A percentile compares a stretch with the other conserved stretches of the same genome.
Conservation (phyloP, 768 basidiomycete species). For the Guyanaporus albipodus region DNA sequence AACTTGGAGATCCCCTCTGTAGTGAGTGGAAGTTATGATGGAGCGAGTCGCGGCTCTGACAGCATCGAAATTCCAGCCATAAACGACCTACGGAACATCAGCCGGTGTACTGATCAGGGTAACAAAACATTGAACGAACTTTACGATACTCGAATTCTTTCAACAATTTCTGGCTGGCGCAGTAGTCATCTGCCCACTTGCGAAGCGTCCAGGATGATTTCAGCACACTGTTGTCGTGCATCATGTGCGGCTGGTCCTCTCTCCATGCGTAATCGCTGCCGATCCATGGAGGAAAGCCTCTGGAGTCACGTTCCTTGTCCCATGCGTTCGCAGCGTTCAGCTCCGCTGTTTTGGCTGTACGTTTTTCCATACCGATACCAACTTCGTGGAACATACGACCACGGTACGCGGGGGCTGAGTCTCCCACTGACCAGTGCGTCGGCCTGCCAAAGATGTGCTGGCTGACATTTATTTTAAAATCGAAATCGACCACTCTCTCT, state of each 20-base stretch:
- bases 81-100: constrained; percentile 44
- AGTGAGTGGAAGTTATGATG: constrained; percentile 38
- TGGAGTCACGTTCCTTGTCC: constrained; percentile 39
- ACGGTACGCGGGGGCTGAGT: constrained; percentile 60
- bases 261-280: constrained; percentile 32
- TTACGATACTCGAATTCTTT: constrained; percentile 80
- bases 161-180: constrained; percentile 59
- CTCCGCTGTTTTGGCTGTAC: constrained; percentile 42
- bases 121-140: constrained; percentile 33
- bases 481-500: constrained; percentile 62
- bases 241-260: constrained; percentile 27
- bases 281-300: constrained; percentile 54
- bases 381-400: constrained; percentile 60
- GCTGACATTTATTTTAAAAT: constrained; percentile 58
- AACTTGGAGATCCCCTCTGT: constrained; percentile 39
- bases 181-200: constrained; percentile 84
- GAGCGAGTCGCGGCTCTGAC: constrained; percentile 37
- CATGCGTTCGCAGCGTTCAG: constrained; percentile 42
- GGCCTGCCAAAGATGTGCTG: constrained; percentile 38
- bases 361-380: constrained; percentile 35
- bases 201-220: constrained; percentile 60
- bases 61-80: constrained; percentile 53
- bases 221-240: constrained; percentile 28
- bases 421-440: constrained; percentile 58
- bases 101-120: background rate